Evolutionary conservation across 805 yeast genomes (phyloP), one percentile per base, ranked within the genome.

Genomic region (Torulaspora franciscae): DNA sequence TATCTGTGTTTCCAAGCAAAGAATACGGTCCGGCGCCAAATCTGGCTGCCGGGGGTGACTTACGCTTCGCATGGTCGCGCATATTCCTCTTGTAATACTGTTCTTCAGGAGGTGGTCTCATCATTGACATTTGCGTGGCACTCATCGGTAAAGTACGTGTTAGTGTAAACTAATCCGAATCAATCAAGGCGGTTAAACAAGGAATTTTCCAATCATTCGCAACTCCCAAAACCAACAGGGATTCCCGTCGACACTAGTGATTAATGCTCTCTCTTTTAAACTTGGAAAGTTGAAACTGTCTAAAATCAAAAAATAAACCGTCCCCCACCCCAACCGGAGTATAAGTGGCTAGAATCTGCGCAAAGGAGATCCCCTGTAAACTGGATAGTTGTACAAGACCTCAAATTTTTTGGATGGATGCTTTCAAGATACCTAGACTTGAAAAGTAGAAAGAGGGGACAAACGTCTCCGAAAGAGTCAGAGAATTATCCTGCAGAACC

Each of bases 81-180:
- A 14, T 25, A 9, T 15, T 24, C n/a, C 13, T 9, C n/a, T 11
- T 39, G 14, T 32, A 34, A 25, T 34, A 23, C 25, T 32, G 40
- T 25, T 41, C 44, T 28, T 41, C 44, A 15, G 44, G 30, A 34
- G 44, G 47, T 25, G 44, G 26, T 30, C 48, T 42, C 47, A 48
- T 42, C 22, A 26, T 41, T 19, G 41, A 44, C 36, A 45, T 38
- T 32, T 48, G 38, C 19, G 51, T 46, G 37, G 51, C 51, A 37
- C 48, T 41, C 51, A 48, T 48, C 35, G 38, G 46, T 36, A 15
- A 32, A n/a, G 5, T 19, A 19, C 22, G 22, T 19, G 22, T 19
- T 19, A 19, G 22, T 19, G 22, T 19, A 19, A 19, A 19, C 22
- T 19, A 5, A 19, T 19, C 22, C 22, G 22, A 19, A 19, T 19